phyloP scores from a whole-genome alignment of 495 filamentous ascomycete genomes.

The Chaetomium fimeti region DNA sequence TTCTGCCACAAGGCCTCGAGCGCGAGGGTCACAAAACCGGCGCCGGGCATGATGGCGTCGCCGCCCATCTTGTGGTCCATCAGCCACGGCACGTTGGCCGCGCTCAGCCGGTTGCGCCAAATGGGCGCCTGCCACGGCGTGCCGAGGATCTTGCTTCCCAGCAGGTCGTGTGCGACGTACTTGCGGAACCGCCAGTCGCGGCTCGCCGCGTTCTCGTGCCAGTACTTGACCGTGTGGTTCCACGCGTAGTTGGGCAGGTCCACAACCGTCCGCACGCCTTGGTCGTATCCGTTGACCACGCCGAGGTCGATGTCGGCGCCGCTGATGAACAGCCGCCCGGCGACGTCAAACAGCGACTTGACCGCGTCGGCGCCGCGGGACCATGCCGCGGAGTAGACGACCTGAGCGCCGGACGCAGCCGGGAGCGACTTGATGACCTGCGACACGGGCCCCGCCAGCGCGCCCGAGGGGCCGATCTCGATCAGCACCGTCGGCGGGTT shows the following conservation, averaged over 20 bases:
- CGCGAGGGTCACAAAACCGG: constrained; percentile 20
- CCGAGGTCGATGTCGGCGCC: constrained; percentile 10
- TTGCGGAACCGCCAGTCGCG: constrained; percentile 11
- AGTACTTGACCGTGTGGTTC: constrained; percentile 27
- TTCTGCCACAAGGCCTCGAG: constrained; percentile 24
- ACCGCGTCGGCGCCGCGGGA: constrained; percentile 13
- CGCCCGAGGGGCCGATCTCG: no score
- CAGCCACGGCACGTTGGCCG: constrained; percentile 38
- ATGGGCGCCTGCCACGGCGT: constrained; percentile 28
- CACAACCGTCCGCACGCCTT: constrained; percentile 1
- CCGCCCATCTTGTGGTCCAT: constrained; percentile 41
- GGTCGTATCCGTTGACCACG: not conserved
- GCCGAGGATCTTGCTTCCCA: constrained; percentile 14
- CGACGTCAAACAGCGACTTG: constrained; percentile 29
- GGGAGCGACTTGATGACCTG: not conserved
- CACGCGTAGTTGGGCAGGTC: constrained; percentile 41
- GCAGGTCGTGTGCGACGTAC: constrained; percentile 20
- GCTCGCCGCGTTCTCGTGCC: constrained; percentile 16
- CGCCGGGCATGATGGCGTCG: constrained; percentile 24
- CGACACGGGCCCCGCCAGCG: no score
- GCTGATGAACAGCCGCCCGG: constrained; percentile 25
- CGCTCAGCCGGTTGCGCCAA: constrained; percentile 45
- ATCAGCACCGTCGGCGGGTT: no score
- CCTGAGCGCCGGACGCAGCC: not conserved
- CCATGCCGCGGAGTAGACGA: not conserved